Percentiles rank a stretch among this genome's conserved stretches.
Evolutionary conservation across 768 basidiomycete genomes (phyloP).

Genomic region (Strobilomyces dryophilus): DNA sequence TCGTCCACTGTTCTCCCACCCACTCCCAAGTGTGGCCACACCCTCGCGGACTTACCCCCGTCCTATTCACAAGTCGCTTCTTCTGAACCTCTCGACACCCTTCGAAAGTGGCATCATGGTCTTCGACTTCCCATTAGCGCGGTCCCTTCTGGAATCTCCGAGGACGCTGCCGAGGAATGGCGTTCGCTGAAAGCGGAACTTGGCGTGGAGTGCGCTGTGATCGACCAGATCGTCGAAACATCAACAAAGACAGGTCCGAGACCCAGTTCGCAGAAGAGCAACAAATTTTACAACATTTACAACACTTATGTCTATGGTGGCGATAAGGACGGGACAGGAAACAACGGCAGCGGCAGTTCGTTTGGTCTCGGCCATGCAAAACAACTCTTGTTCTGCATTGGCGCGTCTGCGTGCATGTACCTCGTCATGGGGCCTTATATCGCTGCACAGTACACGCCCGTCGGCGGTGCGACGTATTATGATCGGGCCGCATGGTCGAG

Average conservation of each 20-base stretch:
- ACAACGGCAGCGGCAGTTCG: constrained; percentile 14
- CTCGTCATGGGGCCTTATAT: constrained; percentile 58
- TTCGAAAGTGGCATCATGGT: constrained; percentile 72
- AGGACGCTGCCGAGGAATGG: constrained; percentile 73
- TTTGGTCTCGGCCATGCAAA: constrained; percentile 35
- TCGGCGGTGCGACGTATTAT: constrained; percentile 69
- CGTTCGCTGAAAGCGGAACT: constrained; percentile 73
- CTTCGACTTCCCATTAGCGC: constrained; percentile 41
- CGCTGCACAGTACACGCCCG: constrained; percentile 49
- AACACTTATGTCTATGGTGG: constrained; percentile 62
- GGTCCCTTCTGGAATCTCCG: constrained; percentile 53
- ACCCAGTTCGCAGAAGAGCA: constrained; percentile 38
- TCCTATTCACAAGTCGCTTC: constrained; percentile 61
- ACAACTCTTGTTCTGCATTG: constrained; percentile 55
- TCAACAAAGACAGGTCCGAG: constrained; percentile 29
- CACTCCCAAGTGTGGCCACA: constrained; percentile 52
- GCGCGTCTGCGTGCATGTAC: constrained; percentile 58
- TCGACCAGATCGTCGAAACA: constrained; percentile 63
- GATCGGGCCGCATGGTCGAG: constrained; percentile 77
- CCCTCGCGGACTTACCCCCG: constrained; percentile 57
- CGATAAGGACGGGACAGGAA: constrained; percentile 35
- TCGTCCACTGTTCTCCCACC: constrained; percentile 71
- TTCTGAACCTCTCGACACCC: constrained; percentile 50
- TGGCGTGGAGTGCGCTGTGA: constrained; percentile 70
- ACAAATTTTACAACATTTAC: constrained; percentile 81